Evolutionary conservation across 1,284 basidiomycete genomes (phyloP).

Genomic region (Exobasidium cylindrosporum): DNA sequence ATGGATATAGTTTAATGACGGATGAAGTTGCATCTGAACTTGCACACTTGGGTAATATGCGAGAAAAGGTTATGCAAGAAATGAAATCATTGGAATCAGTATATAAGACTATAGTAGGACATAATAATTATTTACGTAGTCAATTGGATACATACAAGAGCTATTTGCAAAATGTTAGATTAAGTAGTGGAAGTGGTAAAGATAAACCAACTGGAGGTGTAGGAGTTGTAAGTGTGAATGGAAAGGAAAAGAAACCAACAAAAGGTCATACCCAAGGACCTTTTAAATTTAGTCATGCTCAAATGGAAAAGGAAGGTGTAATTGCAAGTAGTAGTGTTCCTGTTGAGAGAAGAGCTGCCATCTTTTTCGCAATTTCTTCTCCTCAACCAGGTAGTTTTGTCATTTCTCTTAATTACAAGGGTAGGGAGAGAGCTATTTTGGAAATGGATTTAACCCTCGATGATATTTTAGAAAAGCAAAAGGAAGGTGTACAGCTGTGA

Average conservation of each 20-base stretch:
- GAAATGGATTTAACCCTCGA: conserved; percentile 99
- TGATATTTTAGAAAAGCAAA: conserved; percentile 95
- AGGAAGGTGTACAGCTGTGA: conserved; percentile 84
- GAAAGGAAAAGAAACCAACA: conserved; percentile 88
- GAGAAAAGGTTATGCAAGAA: conserved; percentile 91
- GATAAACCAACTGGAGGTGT: conserved; percentile 69
- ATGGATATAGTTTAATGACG: conserved; percentile 89
- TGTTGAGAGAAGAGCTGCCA: conserved; percentile 80
- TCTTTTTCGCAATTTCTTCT: conserved; percentile 97
- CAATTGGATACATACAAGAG: conserved; percentile 99
- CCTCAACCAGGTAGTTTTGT: conserved; percentile 98
- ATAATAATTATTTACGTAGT: conserved; percentile 92
- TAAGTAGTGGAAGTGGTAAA: conserved; percentile 62
- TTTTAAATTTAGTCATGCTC: conserved; percentile 93
- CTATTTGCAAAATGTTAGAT: conserved; percentile 92
- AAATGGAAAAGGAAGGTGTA: conserved; percentile 98
- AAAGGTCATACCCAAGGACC: conserved; percentile 87
- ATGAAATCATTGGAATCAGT: conserved; percentile 89
- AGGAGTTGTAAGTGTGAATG: conserved; percentile 90
- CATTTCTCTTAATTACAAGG: conserved; percentile 97
- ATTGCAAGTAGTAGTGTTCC: conserved; percentile 98
- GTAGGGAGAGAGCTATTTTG: conserved; percentile 95
- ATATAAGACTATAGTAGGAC: conserved; percentile 98
- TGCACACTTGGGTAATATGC: conserved; percentile 88
- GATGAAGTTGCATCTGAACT: conserved; percentile 95